Conservation (phyloP, 331 rosid species). For the Arachis monticola region DNA sequence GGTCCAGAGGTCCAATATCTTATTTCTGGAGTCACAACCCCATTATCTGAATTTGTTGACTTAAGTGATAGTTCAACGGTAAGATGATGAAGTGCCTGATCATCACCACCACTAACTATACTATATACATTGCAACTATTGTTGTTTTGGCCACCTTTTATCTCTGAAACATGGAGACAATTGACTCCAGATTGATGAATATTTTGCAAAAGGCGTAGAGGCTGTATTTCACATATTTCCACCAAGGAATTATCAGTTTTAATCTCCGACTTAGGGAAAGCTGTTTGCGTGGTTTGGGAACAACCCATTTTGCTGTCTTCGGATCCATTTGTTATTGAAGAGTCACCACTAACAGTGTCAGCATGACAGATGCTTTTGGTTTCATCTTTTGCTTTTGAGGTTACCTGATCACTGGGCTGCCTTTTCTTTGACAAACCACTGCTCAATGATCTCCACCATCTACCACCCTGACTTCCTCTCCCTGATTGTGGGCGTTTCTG, state of each 20-base stretch:
- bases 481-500: constrained; percentile 94
- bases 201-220: constrained; percentile 58
- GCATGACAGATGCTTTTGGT: constrained; percentile 34
- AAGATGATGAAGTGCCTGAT: constrained; percentile 80
- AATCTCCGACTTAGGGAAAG: constrained; percentile 43
- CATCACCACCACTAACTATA: constrained; percentile 92
- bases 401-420: constrained; percentile 31
- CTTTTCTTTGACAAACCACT: constrained; percentile 53
- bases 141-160: constrained; percentile 44
- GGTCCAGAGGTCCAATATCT: constrained; percentile 32
- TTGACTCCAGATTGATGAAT: constrained; percentile 95
- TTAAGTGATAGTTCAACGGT: constrained; percentile 56
- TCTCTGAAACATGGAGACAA: constrained; percentile 85
- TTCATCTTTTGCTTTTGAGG: constrained; percentile 43
- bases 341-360: constrained; percentile 30
- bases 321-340: constrained; percentile 45
- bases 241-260: constrained; percentile 47
- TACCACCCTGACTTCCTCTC: constrained; percentile 98
- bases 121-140: constrained; percentile 50
- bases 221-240: constrained; percentile 68
- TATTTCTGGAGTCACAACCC: constrained; percentile 39
- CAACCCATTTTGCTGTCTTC: constrained; percentile 39
- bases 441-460: constrained; percentile 81
- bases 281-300: constrained; percentile 46
- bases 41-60: constrained; percentile 42